phyloP scores from a whole-genome alignment of 805 yeast genomes.

The Pichia manshurica region DNA sequence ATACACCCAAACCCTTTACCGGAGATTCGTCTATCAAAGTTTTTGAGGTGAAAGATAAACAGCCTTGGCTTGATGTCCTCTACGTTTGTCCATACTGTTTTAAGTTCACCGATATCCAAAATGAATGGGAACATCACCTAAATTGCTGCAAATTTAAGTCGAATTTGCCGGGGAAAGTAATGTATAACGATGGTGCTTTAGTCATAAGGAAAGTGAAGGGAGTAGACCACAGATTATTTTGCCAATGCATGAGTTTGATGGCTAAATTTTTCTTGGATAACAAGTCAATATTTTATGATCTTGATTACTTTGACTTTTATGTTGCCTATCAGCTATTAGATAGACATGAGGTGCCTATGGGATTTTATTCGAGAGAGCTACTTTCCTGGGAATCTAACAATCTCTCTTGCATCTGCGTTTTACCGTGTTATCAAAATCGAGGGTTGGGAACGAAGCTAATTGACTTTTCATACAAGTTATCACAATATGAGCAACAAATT shows the following conservation, averaged over 20 bases:
- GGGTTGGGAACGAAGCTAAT: conserved; percentile 75
- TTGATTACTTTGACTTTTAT: conserved; percentile 77
- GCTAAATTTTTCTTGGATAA: conserved; percentile 86
- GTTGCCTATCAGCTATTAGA: conserved; percentile 52
- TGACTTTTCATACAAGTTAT: conserved; percentile 75
- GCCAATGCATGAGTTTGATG: conserved; percentile 79
- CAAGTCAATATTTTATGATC: conserved; percentile 78
- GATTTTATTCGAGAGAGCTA: conserved; percentile 86
- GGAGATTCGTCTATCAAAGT: conserved; percentile 22
- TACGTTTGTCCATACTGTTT: conserved; percentile 80
- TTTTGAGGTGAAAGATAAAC: conserved; percentile 8
- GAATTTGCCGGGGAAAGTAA: conserved; percentile 57
- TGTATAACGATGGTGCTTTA: conserved; percentile 54
- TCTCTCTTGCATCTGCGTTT: conserved; percentile 82
- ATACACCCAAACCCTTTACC: conserved; percentile 18
- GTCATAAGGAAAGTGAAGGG: conserved; percentile 69
- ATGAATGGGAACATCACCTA: conserved; percentile 46
- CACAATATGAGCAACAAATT: conserved; percentile 52
- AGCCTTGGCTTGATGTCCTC: conserved; percentile 54
- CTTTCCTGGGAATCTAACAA: conserved; percentile 77
- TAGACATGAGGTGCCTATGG: conserved; percentile 56
- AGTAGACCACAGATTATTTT: conserved; percentile 52
- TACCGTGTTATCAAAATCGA: conserved; percentile 85
- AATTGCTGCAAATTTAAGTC: conserved; percentile 35
- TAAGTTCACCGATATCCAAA: conserved; percentile 55